Base-by-base conservation (phyloP, 345 rosid genomes). In the Mercurialis annua region DNA sequence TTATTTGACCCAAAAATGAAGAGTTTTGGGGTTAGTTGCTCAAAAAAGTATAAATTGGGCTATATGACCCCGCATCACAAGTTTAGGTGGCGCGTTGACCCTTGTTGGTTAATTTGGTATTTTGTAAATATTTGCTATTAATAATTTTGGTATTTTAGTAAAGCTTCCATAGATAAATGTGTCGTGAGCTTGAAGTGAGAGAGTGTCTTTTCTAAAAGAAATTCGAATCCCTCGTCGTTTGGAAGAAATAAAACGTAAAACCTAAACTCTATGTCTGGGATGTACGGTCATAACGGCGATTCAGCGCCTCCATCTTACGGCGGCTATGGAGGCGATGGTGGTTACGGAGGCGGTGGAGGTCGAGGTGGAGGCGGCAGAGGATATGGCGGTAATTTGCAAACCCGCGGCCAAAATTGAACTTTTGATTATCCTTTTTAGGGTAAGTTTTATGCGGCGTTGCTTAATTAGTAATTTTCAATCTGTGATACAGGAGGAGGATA, bases 261-360 rank as follows among this genome's bases (percentile, higher is more conserved):
- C 42, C 59, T 58, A 11, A 38, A 51, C 49, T 3, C 26, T 64
- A 87, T 91, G 95, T 84, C 97, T 64, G 95, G 95, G 55, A 68
- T 75, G 90, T 86, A 91, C 80, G 89, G 86, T 64, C 91, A 90
- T 73, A 88, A 81, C 47, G 84, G 85, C 75, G 85, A 83, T 20
- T 69, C 72, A 20, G 74, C 72, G 59, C 76, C 71, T 46, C 59
- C 71, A 76, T 69, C 72, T 38, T 60, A 82, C 44, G 82, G 76
- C 29, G 79, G 86, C 15, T 77, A 72, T 15, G 81, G 80, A 7
- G 77, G 81, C 17, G 79, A 73, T 51, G 52, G 77, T 33, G 79
- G 82, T 2, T 66, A 71, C 6, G 79, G 73, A 2, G 75, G 75
- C 30, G 21, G 54, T 21, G 46, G 64, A 4, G 84, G 83, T 18